These are phyloP conservation scores for Cutaneotrichosporon mucoides DNA, from an alignment of 1,284 basidiomycete species.

Conservation along the genomic window DNA sequence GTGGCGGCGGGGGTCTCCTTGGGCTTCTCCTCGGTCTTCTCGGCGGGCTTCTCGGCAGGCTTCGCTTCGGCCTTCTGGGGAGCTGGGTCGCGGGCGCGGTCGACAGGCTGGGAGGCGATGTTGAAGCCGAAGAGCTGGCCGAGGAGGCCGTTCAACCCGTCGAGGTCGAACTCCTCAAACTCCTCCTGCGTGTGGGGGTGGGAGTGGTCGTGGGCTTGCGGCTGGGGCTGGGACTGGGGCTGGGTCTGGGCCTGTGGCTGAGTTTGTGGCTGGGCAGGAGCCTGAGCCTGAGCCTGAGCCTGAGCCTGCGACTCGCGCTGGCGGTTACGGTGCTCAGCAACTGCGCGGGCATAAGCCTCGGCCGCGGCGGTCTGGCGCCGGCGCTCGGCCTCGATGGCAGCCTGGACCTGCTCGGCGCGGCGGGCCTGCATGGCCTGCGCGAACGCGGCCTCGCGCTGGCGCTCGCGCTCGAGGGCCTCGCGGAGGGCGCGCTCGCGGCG, in stretches of 20 bases:
- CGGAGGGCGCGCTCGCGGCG: constrained; percentile 18
- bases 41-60: not conserved
- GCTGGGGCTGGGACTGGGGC: too few species aligned
- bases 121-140: constrained; percentile 40
- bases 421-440: constrained; percentile 13
- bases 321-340: constrained; percentile 6
- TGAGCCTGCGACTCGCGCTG: constrained; percentile 1
- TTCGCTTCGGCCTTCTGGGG: not conserved
- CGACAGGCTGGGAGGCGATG: constrained; percentile 9
- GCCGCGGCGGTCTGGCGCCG: constrained; percentile 20
- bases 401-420: constrained; percentile 9
- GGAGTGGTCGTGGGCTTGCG: too few species aligned
- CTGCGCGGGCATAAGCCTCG: constrained; percentile 15
- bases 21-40: not conserved
- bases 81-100: constrained; percentile 10
- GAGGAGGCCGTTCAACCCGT: constrained; percentile 34
- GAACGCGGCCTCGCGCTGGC: constrained; percentile 13
- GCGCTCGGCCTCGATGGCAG: constrained; percentile 12
- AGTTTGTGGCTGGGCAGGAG: too few species aligned
- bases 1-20: not conserved
- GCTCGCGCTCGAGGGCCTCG: constrained; percentile 16
- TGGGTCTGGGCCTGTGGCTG: too few species aligned
- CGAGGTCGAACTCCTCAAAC: constrained; percentile 17
- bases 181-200: constrained; percentile 1
- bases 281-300: not conserved